A percentile compares a stretch with the other conserved stretches of the same genome.
These are phyloP conservation scores for Deuterostichococcus epilithicus DNA, from an alignment of 139 green algal genomes.

Conservation along the genomic window DNA sequence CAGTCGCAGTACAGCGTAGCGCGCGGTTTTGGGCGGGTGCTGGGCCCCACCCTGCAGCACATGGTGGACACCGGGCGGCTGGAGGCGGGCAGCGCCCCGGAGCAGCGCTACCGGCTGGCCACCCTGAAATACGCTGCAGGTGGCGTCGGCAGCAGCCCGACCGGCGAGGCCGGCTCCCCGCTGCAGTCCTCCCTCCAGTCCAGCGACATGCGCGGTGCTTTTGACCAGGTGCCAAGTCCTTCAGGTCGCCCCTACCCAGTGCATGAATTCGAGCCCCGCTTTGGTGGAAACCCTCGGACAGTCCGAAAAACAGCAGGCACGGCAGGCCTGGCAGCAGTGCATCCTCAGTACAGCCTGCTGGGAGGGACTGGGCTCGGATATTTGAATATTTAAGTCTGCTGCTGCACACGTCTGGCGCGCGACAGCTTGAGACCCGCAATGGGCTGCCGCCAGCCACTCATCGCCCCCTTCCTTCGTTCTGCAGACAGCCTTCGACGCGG, in stretches of 20 bases:
- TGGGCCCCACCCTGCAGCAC: constrained; percentile 10
- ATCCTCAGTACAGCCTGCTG: neutral
- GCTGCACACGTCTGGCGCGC: neutral
- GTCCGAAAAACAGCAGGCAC: neutral
- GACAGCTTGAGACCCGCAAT: no score
- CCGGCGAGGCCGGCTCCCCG: no score
- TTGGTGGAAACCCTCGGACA: neutral
- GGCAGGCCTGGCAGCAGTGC: neutral
- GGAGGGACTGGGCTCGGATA: neutral
- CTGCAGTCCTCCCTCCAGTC: no score
- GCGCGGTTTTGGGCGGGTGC: neutral
- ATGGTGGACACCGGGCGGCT: constrained; percentile 26
- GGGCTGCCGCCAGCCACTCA: no score
- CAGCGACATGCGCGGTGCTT: neutral
- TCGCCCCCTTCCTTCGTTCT: no score
- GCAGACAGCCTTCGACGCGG: constrained; percentile 11
- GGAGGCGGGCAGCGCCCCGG: neutral
- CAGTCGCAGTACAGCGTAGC: constrained; percentile 19
- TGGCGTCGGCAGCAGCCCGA: no score
- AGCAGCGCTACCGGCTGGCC: neutral
- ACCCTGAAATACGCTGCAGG: no score
- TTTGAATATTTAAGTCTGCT: neutral
- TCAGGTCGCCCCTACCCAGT: neutral
- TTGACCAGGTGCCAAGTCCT: neutral
- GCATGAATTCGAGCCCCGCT: no score